phyloP scores from a whole-genome alignment of 768 basidiomycete genomes.

The Leucosporidium creatinivorum region DNA sequence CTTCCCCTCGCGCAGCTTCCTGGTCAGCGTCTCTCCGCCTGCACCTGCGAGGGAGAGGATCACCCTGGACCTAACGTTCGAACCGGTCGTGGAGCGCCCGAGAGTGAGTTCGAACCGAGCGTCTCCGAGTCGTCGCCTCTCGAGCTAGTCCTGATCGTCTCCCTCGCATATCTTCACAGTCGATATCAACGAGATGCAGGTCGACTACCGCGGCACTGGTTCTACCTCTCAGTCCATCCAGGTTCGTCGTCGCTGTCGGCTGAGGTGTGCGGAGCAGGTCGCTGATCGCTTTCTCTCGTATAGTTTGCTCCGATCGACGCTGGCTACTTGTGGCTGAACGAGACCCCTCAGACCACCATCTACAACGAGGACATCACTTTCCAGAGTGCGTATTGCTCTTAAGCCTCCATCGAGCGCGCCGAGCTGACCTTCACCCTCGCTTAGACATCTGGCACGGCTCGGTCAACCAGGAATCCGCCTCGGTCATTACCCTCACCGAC shows the following conservation, averaged over 20 bases:
- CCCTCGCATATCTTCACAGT: conserved; percentile 5
- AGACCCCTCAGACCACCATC: conserved; percentile 51
- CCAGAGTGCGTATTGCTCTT: conserved; percentile 6
- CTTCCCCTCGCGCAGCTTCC: conserved; percentile 61
- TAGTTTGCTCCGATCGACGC: conserved; percentile 52
- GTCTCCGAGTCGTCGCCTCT: too few relatives aligned
- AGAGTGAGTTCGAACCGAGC: conserved; percentile 45
- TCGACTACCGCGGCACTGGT: conserved; percentile 52
- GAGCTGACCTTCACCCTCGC: not conserved
- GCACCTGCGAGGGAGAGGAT: conserved; percentile 75
- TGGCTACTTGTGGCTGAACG: conserved; percentile 56
- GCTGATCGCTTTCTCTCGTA: conserved; percentile 43
- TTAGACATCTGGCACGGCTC: conserved; percentile 31
- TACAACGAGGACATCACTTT: conserved; percentile 44
- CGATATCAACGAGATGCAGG: conserved; percentile 69
- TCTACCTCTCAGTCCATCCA: conserved; percentile 73
- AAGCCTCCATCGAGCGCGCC: not conserved
- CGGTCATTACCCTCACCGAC: conserved; percentile 30
- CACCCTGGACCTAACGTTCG: conserved; percentile 65
- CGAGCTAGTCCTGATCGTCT: too few relatives aligned
- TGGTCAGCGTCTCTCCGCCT: conserved; percentile 76
- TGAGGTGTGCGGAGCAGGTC: too few relatives aligned
- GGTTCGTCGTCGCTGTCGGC: conserved; percentile 27
- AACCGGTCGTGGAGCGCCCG: conserved; percentile 67
- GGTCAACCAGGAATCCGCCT: conserved; percentile 28